Conservation (phyloP, 768 basidiomycete genomes). For the Tulasnella sp. region DNA sequence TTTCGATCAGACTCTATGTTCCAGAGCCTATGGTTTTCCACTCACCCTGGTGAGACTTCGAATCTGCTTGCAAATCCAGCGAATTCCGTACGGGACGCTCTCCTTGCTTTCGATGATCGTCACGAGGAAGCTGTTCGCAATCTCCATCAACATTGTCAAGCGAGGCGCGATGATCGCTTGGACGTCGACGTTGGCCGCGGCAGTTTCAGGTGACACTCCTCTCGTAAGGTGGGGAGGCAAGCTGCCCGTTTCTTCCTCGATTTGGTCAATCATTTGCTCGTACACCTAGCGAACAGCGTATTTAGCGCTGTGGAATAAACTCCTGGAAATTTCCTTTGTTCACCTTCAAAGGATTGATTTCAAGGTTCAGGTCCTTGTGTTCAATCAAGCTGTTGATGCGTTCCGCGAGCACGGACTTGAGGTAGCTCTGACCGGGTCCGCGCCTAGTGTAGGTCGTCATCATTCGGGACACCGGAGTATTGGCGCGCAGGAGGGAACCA, state of each 20-base stretch:
- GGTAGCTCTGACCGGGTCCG: conserved; percentile 96
- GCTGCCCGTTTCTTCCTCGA: conserved; percentile 93
- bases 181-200: conserved; percentile 89
- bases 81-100: conserved; percentile 96
- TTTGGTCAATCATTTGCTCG: conserved; percentile 99
- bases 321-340: background rate
- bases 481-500: conserved; percentile 95
- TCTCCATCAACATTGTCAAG: conserved; percentile 99
- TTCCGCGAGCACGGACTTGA: conserved; percentile 95
- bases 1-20: background rate
- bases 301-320: background rate
- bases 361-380: conserved; percentile 98
- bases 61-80: conserved; percentile 99
- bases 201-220: conserved; percentile 91
- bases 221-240: conserved; percentile 88
- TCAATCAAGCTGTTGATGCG: conserved; percentile 98
- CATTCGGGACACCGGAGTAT: conserved; percentile 99
- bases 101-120: conserved; percentile 99
- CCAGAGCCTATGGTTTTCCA: background rate
- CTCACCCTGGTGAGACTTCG: conserved; percentile 86
- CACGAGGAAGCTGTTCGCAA: conserved; percentile 93
- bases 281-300: conserved; percentile 68
- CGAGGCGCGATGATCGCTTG: conserved; percentile 97
- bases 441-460: conserved; percentile 99
- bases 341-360: conserved; percentile 98